Evolutionary conservation across 2,329 filamentous ascomycete genomes (phyloP), one percentile per base, ranked within the genome.

Genomic region (Didymella glomerata): DNA sequence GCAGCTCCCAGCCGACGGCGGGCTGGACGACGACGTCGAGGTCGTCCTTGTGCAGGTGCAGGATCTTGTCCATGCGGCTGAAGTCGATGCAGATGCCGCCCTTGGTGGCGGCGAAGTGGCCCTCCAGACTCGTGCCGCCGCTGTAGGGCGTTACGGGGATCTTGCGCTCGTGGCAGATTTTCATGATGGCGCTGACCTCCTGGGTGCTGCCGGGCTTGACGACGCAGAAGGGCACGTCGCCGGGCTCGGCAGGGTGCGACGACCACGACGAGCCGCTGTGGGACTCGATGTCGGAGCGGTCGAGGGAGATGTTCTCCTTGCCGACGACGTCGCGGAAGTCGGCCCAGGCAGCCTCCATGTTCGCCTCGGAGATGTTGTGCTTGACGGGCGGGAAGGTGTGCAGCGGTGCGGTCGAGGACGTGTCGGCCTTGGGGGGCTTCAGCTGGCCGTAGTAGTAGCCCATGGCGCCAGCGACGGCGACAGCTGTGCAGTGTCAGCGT

Each of bases 41-140:
- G 76, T 89, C 60, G 67, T 89, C 87, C 77, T 90, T 88, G 80
- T 97, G 90, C 67, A 97, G 79, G 34, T 83, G 81, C 32, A 97
- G 63, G 51, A 97, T 88, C 73, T 89, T 86, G 78, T 94, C 86
- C 93, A 97, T 97, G 61, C 89, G 85, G 49, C 85, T 84, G 76
- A 97, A 96, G 77, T 97, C 92, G 69, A 97, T 85, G 68, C 91
- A 94, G 30, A 97, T 87, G 20, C 93, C 93, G 57, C 91, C 90
- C 65, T 88, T 82, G 16, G 92, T 97, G 2, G 92, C 87, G 1
- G 92, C 88, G 77, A 91, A 96, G 77, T 97, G 92, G 1, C 93
- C 93, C 78, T 97, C 93, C 30, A 97, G 81, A 70, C 90, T 93
- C 8, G 93, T 97, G 32, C 93, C 93, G 42, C 93, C 93, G 57